Conservation (phyloP, 2,329 filamentous ascomycete species). For the Aspergillus caelatus region DNA sequence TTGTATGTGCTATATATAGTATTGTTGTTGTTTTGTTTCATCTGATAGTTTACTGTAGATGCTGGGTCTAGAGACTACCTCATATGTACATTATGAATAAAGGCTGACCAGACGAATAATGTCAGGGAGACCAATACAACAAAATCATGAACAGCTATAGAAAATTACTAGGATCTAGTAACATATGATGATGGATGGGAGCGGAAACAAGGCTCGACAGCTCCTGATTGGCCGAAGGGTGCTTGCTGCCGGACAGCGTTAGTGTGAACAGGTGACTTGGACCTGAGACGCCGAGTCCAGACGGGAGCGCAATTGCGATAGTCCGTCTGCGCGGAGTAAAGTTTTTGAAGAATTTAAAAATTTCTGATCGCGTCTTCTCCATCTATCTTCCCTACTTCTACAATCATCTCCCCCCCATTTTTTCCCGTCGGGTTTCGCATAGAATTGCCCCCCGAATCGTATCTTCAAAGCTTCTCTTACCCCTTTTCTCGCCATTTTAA, state of each 20-base stretch:
- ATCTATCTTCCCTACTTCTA: not conserved
- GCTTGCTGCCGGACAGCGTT: not conserved
- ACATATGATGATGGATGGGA: not conserved
- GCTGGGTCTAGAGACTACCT: too few species aligned
- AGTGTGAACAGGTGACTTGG: not conserved
- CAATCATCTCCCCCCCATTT: not conserved
- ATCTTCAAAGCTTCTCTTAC: not conserved
- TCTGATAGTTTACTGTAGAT: too few species aligned
- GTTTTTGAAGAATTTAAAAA: constrained; percentile 5
- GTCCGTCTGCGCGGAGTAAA: constrained; percentile 4
- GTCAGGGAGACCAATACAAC: too few species aligned
- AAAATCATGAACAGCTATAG: too few species aligned
- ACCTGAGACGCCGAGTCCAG: not conserved
- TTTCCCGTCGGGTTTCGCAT: not conserved
- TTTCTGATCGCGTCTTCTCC: constrained; percentile 4
- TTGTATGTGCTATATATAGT: too few species aligned
- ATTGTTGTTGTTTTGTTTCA: too few species aligned
- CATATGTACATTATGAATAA: too few species aligned
- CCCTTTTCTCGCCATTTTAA: not conserved
- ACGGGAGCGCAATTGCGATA: constrained; percentile 4
- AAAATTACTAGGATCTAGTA: not conserved
- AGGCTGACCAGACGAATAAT: too few species aligned
- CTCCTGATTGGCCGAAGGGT: not conserved
- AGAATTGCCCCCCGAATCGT: not conserved
- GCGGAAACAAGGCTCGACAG: not conserved